Evolutionary conservation across 2,329 filamentous ascomycete species (phyloP), one percentile per base, ranked within the genome.

Genomic region (Alternaria atra): DNA sequence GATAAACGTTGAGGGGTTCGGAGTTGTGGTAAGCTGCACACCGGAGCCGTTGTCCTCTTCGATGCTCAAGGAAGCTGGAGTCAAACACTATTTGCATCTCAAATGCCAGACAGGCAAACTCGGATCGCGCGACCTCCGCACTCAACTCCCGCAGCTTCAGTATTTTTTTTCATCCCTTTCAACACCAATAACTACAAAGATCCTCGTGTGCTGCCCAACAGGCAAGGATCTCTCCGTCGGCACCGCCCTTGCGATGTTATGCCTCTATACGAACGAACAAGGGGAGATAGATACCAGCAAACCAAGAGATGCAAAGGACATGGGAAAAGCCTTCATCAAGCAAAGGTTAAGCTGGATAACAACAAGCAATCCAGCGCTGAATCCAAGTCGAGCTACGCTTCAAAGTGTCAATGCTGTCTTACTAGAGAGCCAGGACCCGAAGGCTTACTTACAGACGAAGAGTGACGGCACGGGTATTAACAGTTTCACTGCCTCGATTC

Each of bases 351-450:
- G 91, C n/a, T 91, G 89, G 83, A 91, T 98, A 69, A 92, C 94
- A 78, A 90, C 89, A 5, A 87, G 87, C 0, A 90, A 90, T 74
- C 90, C 93, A 1, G 89, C 91, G 67, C 91, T 90, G 2, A 97
- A 96, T 74, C 94, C 94, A 0, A 94, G 90, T 64, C 85, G 95
- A 35, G 86, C 91, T 23, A 97, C 94, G 0, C 81, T 98, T 37
- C 94, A 97, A 79, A 94, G 92, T 68, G 90, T 98, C 5, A 97
- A 98, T 78, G 91, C 91, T 56, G 97, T 92, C 72, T 80, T 98
- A 52, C 94, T 98, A 88, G 13, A 63, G 40, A 58, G 42, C 12
- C 43, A 58, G 9, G 48, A 63, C 15, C 55, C 44, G 34, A 63
- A 57, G 60, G 44, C 53, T 8, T 9, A 6, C n/a, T 23, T 29